phyloP scores from a whole-genome alignment of 768 basidiomycete genomes.

The Rossbeevera mucosa region DNA sequence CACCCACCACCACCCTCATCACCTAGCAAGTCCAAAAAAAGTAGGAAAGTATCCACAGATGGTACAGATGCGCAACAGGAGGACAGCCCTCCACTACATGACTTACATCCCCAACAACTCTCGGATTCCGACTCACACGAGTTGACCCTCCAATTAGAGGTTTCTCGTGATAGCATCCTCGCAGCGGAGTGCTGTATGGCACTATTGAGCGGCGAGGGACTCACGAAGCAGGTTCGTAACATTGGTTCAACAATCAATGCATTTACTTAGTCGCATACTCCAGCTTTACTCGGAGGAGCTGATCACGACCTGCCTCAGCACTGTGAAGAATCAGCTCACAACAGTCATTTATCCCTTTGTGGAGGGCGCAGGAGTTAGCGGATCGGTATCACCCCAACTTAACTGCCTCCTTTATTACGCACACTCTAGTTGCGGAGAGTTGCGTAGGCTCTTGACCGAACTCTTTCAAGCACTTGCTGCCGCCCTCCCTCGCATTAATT shows the following conservation, averaged over 20 bases:
- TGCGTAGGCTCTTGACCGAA: conserved; percentile 54
- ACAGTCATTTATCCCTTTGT: conserved; percentile 83
- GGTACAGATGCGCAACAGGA: conserved; percentile 2
- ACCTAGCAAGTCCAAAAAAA: conserved; percentile 46
- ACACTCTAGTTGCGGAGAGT: conserved; percentile 29
- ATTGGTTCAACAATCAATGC: background rate
- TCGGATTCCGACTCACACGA: conserved; percentile 49
- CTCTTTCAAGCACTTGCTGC: conserved; percentile 70
- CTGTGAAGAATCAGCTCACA: conserved; percentile 76
- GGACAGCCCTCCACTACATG: conserved; percentile 1
- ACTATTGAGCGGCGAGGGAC: conserved; percentile 68
- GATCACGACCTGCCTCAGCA: conserved; percentile 69
- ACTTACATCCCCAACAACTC: conserved; percentile 22
- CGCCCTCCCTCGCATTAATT: conserved; percentile 69
- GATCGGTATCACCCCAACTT: conserved; percentile 46
- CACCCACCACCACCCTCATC: conserved; percentile 30
- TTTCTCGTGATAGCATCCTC: conserved; percentile 66
- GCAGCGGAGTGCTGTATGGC: conserved; percentile 84
- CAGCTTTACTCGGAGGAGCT: conserved; percentile 94
- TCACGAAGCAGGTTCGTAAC: conserved; percentile 76
- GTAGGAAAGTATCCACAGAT: conserved; percentile 29
- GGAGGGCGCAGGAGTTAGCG: conserved; percentile 51
- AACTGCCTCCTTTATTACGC: conserved; percentile 46
- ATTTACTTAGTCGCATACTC: background rate
- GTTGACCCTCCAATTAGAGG: conserved; percentile 49